Percentiles rank a stretch among this genome's conserved stretches.
Evolutionary conservation across 75 land plant species (phyloP).

Genomic region (Adiantum capillusveneris): DNA sequence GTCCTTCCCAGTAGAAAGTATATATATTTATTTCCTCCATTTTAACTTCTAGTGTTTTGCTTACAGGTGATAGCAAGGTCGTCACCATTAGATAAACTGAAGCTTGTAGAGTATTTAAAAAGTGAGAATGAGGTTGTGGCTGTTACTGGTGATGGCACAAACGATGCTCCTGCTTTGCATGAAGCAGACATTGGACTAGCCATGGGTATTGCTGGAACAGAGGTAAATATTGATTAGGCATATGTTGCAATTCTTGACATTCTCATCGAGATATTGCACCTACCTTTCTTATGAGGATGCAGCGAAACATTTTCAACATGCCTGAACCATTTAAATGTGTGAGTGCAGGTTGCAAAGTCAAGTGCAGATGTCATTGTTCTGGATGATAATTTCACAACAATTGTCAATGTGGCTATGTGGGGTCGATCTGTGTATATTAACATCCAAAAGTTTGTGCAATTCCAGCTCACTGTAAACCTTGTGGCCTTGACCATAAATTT

Average conservation of each 20-base stretch:
- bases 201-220: constrained; percentile 98
- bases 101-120: constrained; percentile 67
- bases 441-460: constrained; percentile 98
- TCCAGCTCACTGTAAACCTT: constrained; percentile 94
- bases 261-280: too few relatives aligned
- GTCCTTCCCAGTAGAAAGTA: too few relatives aligned
- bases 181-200: constrained; percentile 99
- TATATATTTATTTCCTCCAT: too few relatives aligned
- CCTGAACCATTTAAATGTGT: background rate
- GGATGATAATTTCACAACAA: constrained; percentile 94
- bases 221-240: constrained; percentile 46
- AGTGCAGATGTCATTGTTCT: constrained; percentile 95
- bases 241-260: too few relatives aligned
- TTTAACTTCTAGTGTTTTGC: background rate
- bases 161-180: constrained; percentile 97
- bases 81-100: constrained; percentile 91
- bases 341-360: constrained; percentile 87
- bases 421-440: constrained; percentile 96
- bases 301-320: background rate
- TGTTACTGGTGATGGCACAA: constrained; percentile 98
- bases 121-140: constrained; percentile 76
- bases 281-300: too few relatives aligned
- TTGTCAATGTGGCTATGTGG: constrained; percentile 94
- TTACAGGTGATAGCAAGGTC: constrained; percentile 96
- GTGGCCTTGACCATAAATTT: constrained; percentile 91